A percentile compares a stretch with the other conserved stretches of the same genome.
Evolutionary conservation across 495 filamentous ascomycete species (phyloP).

Genomic region (Clohesyomyces aquaticus): DNA sequence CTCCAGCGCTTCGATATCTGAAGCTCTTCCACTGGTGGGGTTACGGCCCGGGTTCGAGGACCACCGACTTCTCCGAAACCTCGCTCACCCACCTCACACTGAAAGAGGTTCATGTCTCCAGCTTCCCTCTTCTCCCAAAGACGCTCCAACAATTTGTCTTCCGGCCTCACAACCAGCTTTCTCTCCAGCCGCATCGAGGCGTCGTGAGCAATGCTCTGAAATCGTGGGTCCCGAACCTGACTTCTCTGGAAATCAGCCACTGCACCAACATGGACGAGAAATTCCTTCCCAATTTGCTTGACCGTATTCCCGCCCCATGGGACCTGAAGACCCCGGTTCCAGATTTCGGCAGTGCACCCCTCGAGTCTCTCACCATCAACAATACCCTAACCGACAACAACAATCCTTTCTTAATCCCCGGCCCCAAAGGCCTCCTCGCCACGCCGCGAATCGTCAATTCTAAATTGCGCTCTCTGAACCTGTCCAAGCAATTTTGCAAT

Average conservation of each 20-base stretch:
- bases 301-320: background rate
- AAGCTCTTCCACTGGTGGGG: conserved; percentile 14
- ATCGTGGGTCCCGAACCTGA: conserved; percentile 1
- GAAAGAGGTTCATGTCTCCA: background rate
- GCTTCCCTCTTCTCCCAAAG: conserved; percentile 21
- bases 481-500: background rate
- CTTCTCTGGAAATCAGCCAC: background rate
- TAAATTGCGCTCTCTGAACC: background rate
- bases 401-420: background rate
- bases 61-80: background rate
- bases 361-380: conserved; percentile 7
- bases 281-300: conserved; percentile 6
- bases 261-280: background rate
- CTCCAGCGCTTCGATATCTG: conserved; percentile 12
- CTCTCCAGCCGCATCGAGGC: background rate
- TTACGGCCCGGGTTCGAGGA: background rate
- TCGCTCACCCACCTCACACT: conserved; percentile 16
- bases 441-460: conserved; percentile 4
- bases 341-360: background rate
- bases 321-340: background rate
- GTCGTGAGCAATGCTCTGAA: background rate
- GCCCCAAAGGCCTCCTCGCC: conserved; percentile 5
- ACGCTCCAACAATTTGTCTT: conserved; percentile 7
- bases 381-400: background rate
- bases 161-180: background rate